A percentile compares a stretch with the other conserved stretches of the same genome.
phyloP scores from a whole-genome alignment of 805 yeast species.

The Metschnikowia cubensis region DNA sequence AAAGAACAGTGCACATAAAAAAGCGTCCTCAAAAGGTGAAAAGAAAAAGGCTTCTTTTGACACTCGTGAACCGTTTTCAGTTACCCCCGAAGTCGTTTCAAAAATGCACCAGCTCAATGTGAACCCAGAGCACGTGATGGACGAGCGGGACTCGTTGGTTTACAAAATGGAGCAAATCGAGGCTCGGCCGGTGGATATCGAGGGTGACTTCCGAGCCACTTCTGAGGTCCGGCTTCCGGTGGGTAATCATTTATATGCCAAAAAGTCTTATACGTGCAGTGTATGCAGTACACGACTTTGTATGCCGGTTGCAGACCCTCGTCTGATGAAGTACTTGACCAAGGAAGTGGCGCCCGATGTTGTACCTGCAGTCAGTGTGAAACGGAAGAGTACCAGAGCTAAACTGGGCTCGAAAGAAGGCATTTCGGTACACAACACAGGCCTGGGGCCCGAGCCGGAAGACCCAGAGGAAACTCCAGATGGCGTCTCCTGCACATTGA shows the following conservation, averaged over 20 bases:
- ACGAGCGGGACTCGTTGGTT: constrained; percentile 8
- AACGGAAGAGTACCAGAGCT: constrained; percentile 3
- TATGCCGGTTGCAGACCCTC: constrained; percentile 25
- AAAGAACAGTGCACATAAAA: not conserved
- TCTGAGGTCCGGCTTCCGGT: constrained; percentile 17
- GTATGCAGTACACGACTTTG: constrained; percentile 26
- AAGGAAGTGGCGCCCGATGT: constrained; percentile 34
- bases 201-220: constrained; percentile 5
- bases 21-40: not conserved
- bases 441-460: too few species aligned
- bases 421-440: too few species aligned
- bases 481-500: constrained; percentile 21
- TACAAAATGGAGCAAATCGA: constrained; percentile 4
- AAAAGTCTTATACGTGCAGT: constrained; percentile 25
- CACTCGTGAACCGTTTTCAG: not conserved
- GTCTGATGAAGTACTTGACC: constrained; percentile 26
- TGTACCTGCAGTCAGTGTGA: constrained; percentile 28
- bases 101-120: constrained; percentile 10
- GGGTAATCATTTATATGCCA: constrained; percentile 24
- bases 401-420: not conserved
- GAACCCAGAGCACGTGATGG: constrained; percentile 2
- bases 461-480: not conserved
- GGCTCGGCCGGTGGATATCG: constrained; percentile 9
- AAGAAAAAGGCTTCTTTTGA: too few species aligned
- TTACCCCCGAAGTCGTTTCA: not conserved